Base-by-base conservation (phyloP, 2,329 filamentous ascomycete genomes). In the Scedosporium aurantiacum region DNA sequence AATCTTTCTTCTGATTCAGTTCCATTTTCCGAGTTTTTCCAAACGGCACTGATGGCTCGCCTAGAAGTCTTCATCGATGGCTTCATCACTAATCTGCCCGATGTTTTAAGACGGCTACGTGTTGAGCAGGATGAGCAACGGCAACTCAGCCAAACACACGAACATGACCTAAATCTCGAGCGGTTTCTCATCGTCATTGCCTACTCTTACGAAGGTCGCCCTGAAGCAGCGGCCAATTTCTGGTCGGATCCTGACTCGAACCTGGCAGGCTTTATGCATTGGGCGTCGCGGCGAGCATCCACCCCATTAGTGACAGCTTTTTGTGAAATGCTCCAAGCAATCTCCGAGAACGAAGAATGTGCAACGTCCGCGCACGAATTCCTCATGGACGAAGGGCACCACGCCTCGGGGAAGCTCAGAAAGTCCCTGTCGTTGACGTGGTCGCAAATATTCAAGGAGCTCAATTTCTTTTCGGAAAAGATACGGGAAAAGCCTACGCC, bases 241-340 rank as follows among this genome's bases (percentile, higher is more conserved):
- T 99, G 94, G 94, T 83, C 83, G 37, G 92, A 97, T 69, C 86
- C 89, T 1, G 94, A 99, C 68, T 91, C 91, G 69, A 96, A 97
- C 67, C 78, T 99, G 37, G 90, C 92, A 64, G 94, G 94, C 0
- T 99, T 99, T 70, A 81, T 99, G 71, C 90, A 96, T 65, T 99
- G 94, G 94, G 90, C 92, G n/a, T 96, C 94, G 3, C 88, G 91
- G 67, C 83, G 94, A 67, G 91, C 96, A 63, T 96, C 95, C 0
- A 97, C 95, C 0, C 94, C 94, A n/a, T 82, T 96, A 25, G 92
- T 96, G 63, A 94, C 91, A 64, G 92, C 93, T 12, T 99, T 97
- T 68, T 99, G 94, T 72, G 93, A 97, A 70, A 93, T 99, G 86
- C 79, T 99, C 16, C 89, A 91, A 69, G 88, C 92, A 1, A 87